Conservation (phyloP, 83 land plant genomes). For the Diphasiastrum complanatum region DNA sequence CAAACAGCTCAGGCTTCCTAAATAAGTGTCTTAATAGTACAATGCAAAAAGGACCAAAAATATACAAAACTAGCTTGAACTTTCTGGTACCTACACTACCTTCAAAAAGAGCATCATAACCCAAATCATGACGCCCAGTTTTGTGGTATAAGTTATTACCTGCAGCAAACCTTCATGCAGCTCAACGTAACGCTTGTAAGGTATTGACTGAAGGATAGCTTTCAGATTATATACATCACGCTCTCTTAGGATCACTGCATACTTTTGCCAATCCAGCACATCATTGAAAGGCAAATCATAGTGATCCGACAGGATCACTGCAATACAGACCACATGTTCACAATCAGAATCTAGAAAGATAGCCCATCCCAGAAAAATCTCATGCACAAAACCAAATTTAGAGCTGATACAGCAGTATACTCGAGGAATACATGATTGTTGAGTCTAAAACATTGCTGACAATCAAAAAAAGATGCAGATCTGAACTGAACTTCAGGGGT, state of each 20-base stretch:
- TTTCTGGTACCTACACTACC: background rate
- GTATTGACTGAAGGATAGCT: slow-evolving; percentile 48
- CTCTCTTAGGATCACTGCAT: slow-evolving; percentile 58
- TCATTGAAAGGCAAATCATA: slow-evolving; percentile 93
- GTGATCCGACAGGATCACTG: slow-evolving; percentile 79
- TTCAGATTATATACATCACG: slow-evolving; percentile 69
- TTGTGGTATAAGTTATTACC: slow-evolving; percentile 29
- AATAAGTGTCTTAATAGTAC: too few relatives aligned
- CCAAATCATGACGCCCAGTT: background rate
- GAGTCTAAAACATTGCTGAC: too few relatives aligned
- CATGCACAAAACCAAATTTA: too few relatives aligned
- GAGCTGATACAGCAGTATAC: too few relatives aligned
- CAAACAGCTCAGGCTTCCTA: too few relatives aligned
- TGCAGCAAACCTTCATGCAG: slow-evolving; percentile 52
- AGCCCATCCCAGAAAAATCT: too few relatives aligned
- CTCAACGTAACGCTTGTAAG: slow-evolving; percentile 41
- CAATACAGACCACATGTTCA: too few relatives aligned
- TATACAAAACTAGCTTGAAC: background rate
- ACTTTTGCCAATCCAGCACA: slow-evolving; percentile 74
- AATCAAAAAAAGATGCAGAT: too few relatives aligned
- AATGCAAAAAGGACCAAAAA: too few relatives aligned
- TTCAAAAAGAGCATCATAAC: background rate
- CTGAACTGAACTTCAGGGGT: too few relatives aligned
- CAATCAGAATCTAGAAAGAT: too few relatives aligned
- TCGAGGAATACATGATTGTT: too few relatives aligned